Base-by-base conservation (phyloP, 352 stramenopile genomes). In the Phytophthora pseudosyringae region DNA sequence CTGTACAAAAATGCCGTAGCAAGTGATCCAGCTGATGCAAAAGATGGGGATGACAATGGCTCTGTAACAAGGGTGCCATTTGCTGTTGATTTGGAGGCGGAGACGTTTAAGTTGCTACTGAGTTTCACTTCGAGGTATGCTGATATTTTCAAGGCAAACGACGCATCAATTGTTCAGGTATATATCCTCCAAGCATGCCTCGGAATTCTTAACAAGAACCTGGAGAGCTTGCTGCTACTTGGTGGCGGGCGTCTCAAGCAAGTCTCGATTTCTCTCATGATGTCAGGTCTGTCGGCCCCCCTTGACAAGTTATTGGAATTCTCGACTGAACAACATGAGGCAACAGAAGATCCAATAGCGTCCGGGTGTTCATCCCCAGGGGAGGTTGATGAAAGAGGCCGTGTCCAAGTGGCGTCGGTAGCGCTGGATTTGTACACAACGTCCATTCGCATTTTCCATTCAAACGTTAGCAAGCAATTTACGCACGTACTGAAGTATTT, bases 371-470 rank as follows among this genome's bases (percentile, higher is more conserved):
- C 44, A 13, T 12, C 36, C 9, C 36, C 9, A 38, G 45, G 51
- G 18, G 40, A 75, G 41, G 15, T 25, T 52, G 50, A 54, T 39
- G 72, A 78, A 32, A 53, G 44, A 5, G 56, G 35, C 33, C 52
- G 38, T 41, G 25, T 64, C 4, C 59, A 60, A 41, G 49, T 84
- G 13, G 67, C 69, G 32, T 79, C 77, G 1, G 71, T 67, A 33
- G 71, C 75, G 5, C 38, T 87, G 40, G 76, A 87, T 69, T 40
- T 87, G 31, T 81, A 87, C 50, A 80, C 73, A 6, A 81, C 76
- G 13, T 85, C 76, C 8, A 85, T 76, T 55, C 71, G 65, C 31
- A 73, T 85, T 47, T 81, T 81, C 28, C 68, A 87, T 31, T 69
- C 76, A 7, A 62, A 85, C n/a, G 68, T 85, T 18, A 68, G 47